Conservation (phyloP, 495 filamentous ascomycete genomes). For the Lasiosphaeris hirsuta region DNA sequence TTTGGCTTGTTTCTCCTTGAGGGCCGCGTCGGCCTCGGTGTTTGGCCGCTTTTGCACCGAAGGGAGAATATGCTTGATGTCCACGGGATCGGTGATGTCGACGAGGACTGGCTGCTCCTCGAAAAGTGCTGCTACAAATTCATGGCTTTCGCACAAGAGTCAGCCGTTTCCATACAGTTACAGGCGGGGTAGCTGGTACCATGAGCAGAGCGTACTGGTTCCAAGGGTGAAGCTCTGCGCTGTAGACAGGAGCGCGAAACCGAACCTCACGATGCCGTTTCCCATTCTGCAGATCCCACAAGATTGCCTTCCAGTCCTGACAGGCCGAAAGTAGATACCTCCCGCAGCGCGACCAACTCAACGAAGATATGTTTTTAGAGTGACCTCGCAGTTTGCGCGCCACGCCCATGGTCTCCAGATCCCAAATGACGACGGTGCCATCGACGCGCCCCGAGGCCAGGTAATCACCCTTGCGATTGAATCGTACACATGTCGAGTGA, state of each 20-base stretch:
- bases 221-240: slow-evolving; percentile 87
- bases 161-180: neutral
- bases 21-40: slow-evolving; percentile 58
- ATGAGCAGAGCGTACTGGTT: slow-evolving; percentile 65
- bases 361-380: slow-evolving; percentile 80
- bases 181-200: too few relatives aligned
- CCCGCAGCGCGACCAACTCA: slow-evolving; percentile 91
- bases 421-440: slow-evolving; percentile 92
- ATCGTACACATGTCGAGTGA: slow-evolving; percentile 67
- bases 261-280: slow-evolving; percentile 59
- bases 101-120: slow-evolving; percentile 89
- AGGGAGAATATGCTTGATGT: slow-evolving; percentile 71
- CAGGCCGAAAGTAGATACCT: slow-evolving; percentile 91
- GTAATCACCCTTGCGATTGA: slow-evolving; percentile 90
- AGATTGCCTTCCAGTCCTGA: slow-evolving; percentile 90
- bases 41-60: slow-evolving; percentile 72
- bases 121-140: slow-evolving; percentile 84
- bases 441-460: slow-evolving; percentile 91
- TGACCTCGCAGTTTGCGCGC: slow-evolving; percentile 91
- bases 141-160: slow-evolving; percentile 48
- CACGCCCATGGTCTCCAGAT: slow-evolving; percentile 93
- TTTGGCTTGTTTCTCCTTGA: slow-evolving; percentile 78
- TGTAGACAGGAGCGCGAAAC: slow-evolving; percentile 90
- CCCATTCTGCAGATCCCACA: slow-evolving; percentile 85
- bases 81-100: slow-evolving; percentile 62